These are phyloP conservation scores for Agrocybe pediades DNA, from an alignment of 768 basidiomycete genomes.

Conservation along the genomic window DNA sequence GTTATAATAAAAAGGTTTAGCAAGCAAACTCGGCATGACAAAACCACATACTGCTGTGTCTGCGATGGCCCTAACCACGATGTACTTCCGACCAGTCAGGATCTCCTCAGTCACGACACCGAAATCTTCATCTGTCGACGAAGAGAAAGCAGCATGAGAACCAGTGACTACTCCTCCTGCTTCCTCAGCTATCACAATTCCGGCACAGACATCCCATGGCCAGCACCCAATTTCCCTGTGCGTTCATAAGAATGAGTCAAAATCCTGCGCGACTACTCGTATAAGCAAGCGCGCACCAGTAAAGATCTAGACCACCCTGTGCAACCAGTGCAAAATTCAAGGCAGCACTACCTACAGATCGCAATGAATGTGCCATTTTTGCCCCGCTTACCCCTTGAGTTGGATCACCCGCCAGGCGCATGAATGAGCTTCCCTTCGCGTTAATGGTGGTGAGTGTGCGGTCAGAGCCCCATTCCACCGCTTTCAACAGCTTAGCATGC, in stretches of 20 bases:
- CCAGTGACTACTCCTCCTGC: slow-evolving; percentile 84
- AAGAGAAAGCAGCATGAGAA: slow-evolving; percentile 50
- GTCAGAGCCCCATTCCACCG: slow-evolving; percentile 90
- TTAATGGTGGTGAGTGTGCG: slow-evolving; percentile 52
- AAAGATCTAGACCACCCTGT: slow-evolving; percentile 84
- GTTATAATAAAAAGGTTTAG: slow-evolving; percentile 3
- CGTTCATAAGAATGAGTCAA: not conserved
- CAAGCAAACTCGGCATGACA: not conserved
- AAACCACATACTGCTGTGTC: slow-evolving; percentile 46
- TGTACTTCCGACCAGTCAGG: slow-evolving; percentile 77
- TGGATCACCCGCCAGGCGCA: slow-evolving; percentile 74
- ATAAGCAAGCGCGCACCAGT: slow-evolving; percentile 58
- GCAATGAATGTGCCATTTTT: slow-evolving; percentile 81
- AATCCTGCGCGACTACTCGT: not conserved
- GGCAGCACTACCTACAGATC: slow-evolving; percentile 84
- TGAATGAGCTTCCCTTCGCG: slow-evolving; percentile 68
- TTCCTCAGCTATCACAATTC: slow-evolving; percentile 88
- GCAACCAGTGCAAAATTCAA: slow-evolving; percentile 85
- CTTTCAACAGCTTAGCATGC: slow-evolving; percentile 30
- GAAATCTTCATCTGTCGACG: slow-evolving; percentile 39
- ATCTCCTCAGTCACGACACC: slow-evolving; percentile 71
- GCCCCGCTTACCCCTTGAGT: slow-evolving; percentile 65
- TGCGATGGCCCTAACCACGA: slow-evolving; percentile 72
- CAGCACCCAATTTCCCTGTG: slow-evolving; percentile 78
- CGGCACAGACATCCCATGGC: slow-evolving; percentile 93